Conservation (phyloP, 2,329 filamentous ascomycete genomes). For the Cordyceps sp. region DNA sequence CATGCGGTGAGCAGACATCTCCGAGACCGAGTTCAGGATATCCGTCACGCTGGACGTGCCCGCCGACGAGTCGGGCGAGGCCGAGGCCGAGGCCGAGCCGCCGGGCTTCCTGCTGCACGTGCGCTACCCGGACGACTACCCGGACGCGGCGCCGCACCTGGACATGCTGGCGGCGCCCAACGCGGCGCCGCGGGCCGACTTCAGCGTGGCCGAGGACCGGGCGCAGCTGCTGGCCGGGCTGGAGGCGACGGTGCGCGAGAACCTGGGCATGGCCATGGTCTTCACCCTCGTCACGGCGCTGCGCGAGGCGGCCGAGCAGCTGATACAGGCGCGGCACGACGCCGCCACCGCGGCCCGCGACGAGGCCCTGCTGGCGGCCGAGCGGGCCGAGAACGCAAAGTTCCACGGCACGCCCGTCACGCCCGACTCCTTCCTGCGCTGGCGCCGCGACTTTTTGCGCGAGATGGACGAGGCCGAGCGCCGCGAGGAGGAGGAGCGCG, state of each 20-base stretch:
- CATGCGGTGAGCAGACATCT: conserved; percentile 52
- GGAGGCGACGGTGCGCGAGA: conserved; percentile 69
- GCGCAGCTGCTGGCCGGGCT: conserved; percentile 54
- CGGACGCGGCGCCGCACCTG: conserved; percentile 69
- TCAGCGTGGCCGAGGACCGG: conserved; percentile 72
- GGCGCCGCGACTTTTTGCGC: conserved; percentile 60
- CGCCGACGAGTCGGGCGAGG: too few species aligned
- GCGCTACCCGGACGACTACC: conserved; percentile 78
- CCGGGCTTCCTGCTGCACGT: conserved; percentile 70
- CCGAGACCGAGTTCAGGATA: conserved; percentile 78
- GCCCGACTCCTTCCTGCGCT: conserved; percentile 68
- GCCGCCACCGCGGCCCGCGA: conserved; percentile 42
- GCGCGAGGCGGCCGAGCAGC: conserved; percentile 79
- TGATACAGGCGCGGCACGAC: conserved; percentile 59
- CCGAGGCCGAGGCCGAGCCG: conserved; percentile 45
- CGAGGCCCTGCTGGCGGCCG: conserved; percentile 38
- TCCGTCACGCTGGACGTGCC: conserved; percentile 68
- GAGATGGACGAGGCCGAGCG: conserved; percentile 65
- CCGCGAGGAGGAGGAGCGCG: conserved; percentile 56
- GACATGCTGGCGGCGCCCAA: conserved; percentile 64
- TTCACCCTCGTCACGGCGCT: conserved; percentile 78
- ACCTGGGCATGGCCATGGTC: conserved; percentile 92
- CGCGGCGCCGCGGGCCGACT: conserved; percentile 40
- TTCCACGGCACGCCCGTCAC: conserved; percentile 86
- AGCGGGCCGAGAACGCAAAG: conserved; percentile 90